Conservation (phyloP, 2,329 filamentous ascomycete species). For the Penicillium sp. region DNA sequence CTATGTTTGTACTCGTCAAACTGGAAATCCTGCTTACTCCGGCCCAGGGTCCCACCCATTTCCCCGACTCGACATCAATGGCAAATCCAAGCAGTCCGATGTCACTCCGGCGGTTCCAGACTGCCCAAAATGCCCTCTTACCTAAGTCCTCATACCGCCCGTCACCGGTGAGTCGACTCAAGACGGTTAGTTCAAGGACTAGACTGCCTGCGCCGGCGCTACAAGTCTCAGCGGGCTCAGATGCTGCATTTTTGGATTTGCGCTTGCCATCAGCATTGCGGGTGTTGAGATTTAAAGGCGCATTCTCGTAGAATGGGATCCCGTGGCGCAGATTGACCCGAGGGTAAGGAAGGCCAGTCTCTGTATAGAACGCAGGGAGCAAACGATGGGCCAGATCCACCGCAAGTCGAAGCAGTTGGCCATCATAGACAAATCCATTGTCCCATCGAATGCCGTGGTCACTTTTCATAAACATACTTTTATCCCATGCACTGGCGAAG, state of each 20-base stretch:
- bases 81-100: slow-evolving; percentile 87
- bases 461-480: slow-evolving; percentile 23
- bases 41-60: slow-evolving; percentile 85
- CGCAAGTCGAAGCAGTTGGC: slow-evolving; percentile 85
- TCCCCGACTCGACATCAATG: slow-evolving; percentile 85
- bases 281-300: slow-evolving; percentile 63
- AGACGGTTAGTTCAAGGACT: slow-evolving; percentile 85
- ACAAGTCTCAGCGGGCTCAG: slow-evolving; percentile 91
- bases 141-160: slow-evolving; percentile 82
- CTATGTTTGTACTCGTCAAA: not conserved
- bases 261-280: slow-evolving; percentile 24
- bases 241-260: slow-evolving; percentile 19
- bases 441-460: slow-evolving; percentile 62
- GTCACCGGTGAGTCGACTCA: slow-evolving; percentile 85
- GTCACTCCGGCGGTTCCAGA: slow-evolving; percentile 84
- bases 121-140: slow-evolving; percentile 92
- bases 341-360: slow-evolving; percentile 89
- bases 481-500: slow-evolving; percentile 45
- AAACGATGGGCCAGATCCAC: slow-evolving; percentile 79
- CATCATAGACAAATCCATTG: slow-evolving; percentile 78
- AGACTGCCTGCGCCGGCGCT: slow-evolving; percentile 95
- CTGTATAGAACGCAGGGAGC: slow-evolving; percentile 86
- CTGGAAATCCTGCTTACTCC: slow-evolving; percentile 49
- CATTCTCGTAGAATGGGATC: slow-evolving; percentile 88
- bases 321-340: slow-evolving; percentile 87